Evolutionary conservation across 371 early-diverging fungal species (phyloP).

Genomic region (Mucor mucedo): DNA sequence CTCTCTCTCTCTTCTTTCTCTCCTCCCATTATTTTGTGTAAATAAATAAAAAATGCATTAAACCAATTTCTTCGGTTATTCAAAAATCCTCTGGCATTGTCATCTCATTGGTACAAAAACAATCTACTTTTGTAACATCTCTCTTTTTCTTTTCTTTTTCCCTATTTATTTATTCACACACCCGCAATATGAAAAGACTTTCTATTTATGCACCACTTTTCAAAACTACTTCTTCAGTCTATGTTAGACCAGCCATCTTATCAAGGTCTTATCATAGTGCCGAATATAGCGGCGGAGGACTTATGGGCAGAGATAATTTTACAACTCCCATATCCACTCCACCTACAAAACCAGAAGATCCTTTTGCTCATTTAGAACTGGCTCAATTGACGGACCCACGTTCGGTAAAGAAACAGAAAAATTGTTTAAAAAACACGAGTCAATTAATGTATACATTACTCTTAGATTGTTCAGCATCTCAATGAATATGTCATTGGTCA

Average conservation of each 20-base stretch:
- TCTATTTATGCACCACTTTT: conserved; percentile 18
- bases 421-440: too few species aligned
- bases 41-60: conserved; percentile 5
- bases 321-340: conserved; percentile 6
- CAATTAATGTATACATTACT: too few species aligned
- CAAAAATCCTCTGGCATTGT: neutral
- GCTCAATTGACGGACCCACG: conserved; percentile 28
- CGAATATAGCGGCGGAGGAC: conserved; percentile 28
- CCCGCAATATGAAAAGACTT: conserved; percentile 14
- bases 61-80: neutral
- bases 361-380: conserved; percentile 26
- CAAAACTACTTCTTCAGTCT: neutral
- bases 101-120: neutral
- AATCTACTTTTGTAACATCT: neutral
- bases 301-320: conserved; percentile 27
- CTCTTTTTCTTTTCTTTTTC: conserved; percentile 2
- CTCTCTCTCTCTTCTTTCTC: too few species aligned
- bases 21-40: conserved; percentile 1
- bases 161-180: neutral
- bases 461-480: conserved; percentile 80
- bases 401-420: conserved; percentile 12
- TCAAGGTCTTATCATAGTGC: conserved; percentile 24
- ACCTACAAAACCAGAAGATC: conserved; percentile 16
- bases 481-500: conserved; percentile 92
- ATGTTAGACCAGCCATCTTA: conserved; percentile 5